These are phyloP conservation scores for Cytospora schulzeri DNA, from an alignment of 2,329 filamentous ascomycete genomes.

Conservation along the genomic window DNA sequence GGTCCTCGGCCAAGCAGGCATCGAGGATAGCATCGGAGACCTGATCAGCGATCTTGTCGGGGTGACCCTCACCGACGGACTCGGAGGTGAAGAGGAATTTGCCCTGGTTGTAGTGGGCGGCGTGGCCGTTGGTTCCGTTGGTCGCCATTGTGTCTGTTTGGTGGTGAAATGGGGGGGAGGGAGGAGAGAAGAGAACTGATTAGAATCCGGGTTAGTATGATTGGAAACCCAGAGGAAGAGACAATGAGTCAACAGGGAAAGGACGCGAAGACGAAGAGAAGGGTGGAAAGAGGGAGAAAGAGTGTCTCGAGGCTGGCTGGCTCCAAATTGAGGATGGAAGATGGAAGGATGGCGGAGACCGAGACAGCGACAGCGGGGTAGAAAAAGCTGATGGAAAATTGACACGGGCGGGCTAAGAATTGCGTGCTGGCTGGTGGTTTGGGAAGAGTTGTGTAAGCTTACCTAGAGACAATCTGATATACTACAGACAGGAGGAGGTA, in stretches of 20 bases:
- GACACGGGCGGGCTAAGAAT: constrained; percentile 9
- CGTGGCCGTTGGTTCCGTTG: constrained; percentile 53
- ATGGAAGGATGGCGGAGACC: constrained; percentile 1
- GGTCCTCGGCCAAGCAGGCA: constrained; percentile 92
- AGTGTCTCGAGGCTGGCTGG: background rate
- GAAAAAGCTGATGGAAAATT: constrained; percentile 13
- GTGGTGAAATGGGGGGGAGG: background rate
- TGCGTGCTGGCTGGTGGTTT: constrained; percentile 1
- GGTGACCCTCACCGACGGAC: constrained; percentile 87
- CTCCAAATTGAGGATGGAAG: no score
- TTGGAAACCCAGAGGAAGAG: background rate
- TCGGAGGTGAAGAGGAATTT: constrained; percentile 90
- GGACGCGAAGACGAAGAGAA: background rate
- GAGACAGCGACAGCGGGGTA: constrained; percentile 14
- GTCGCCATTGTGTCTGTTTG: constrained; percentile 53
- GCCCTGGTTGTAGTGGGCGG: constrained; percentile 64
- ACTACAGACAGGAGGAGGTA: background rate
- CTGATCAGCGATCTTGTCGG: constrained; percentile 98
- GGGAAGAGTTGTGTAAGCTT: background rate
- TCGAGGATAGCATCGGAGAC: constrained; percentile 98
- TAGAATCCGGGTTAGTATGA: constrained; percentile 12
- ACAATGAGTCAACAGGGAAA: background rate
- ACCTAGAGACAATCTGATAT: constrained; percentile 1
- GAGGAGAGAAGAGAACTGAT: background rate
- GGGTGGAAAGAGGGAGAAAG: background rate